Conservation (phyloP, 495 filamentous ascomycete species). For the Talaromyces thailandensis region DNA sequence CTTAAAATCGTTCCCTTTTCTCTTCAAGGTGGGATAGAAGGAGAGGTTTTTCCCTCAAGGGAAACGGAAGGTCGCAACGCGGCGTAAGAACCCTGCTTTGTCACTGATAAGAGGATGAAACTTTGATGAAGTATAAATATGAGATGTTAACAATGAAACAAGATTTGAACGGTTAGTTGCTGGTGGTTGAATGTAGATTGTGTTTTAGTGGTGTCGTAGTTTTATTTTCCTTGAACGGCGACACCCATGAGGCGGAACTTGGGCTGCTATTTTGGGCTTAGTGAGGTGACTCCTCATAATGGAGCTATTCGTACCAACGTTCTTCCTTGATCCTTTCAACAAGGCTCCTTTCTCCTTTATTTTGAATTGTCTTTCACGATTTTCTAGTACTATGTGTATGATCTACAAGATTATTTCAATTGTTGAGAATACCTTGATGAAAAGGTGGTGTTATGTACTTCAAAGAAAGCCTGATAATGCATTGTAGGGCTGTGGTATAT, state of each 20-base stretch:
- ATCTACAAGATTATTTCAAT: background rate
- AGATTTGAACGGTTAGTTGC: background rate
- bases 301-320: background rate
- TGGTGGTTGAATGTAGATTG: background rate
- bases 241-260: conserved; percentile 1
- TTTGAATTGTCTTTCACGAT: background rate
- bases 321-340: background rate
- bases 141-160: background rate
- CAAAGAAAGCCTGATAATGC: background rate
- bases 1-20: background rate
- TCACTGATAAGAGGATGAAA: background rate
- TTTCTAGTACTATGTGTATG: background rate
- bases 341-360: background rate
- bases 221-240: background rate
- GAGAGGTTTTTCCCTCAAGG: conserved; percentile 4
- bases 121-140: background rate
- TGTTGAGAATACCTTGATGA: background rate
- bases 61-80: background rate
- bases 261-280: conserved; percentile 5
- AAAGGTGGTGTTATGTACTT: background rate
- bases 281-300: background rate
- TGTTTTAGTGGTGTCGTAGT: background rate
- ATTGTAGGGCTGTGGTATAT: background rate
- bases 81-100: background rate
- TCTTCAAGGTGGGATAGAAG: background rate